A percentile compares a stretch with the other conserved stretches of the same genome.
Conservation (phyloP, 306 rosid genomes). For the Macrotyloma uniflorum region DNA sequence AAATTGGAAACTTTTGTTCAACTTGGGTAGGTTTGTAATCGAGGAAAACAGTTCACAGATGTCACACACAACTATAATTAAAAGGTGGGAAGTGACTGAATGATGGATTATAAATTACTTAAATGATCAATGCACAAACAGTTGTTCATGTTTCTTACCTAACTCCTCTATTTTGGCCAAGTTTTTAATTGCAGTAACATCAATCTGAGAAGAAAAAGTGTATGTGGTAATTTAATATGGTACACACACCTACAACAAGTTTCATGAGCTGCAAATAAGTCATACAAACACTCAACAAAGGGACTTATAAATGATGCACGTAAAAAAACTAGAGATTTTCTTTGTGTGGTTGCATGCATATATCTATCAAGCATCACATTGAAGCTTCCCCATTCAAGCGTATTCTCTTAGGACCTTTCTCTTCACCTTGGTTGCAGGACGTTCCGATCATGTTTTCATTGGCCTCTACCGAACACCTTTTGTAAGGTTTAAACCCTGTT, state of each 20-base stretch:
- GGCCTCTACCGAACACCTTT: slow-evolving; percentile 6
- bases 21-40: too few relatives aligned
- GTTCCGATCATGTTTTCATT: background rate
- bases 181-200: background rate
- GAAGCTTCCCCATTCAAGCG: slow-evolving; percentile 68
- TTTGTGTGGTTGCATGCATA: background rate
- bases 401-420: slow-evolving; percentile 27
- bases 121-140: background rate
- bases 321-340: slow-evolving; percentile 46
- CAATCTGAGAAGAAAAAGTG: background rate
- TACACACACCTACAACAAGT: slow-evolving; percentile 6
- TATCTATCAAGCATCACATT: background rate
- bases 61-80: too few relatives aligned
- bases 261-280: slow-evolving; percentile 5
- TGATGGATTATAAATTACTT: background rate
- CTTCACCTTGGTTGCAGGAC: background rate
- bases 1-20: too few relatives aligned
- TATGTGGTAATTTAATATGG: background rate
- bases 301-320: background rate
- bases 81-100: background rate
- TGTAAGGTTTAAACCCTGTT: slow-evolving; percentile 10
- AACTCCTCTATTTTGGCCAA: background rate
- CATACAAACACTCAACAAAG: slow-evolving; percentile 1
- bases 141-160: background rate
- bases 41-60: background rate